phyloP scores from a whole-genome alignment of 257 asterid genomes.

The Schizonepeta tenuifolia region DNA sequence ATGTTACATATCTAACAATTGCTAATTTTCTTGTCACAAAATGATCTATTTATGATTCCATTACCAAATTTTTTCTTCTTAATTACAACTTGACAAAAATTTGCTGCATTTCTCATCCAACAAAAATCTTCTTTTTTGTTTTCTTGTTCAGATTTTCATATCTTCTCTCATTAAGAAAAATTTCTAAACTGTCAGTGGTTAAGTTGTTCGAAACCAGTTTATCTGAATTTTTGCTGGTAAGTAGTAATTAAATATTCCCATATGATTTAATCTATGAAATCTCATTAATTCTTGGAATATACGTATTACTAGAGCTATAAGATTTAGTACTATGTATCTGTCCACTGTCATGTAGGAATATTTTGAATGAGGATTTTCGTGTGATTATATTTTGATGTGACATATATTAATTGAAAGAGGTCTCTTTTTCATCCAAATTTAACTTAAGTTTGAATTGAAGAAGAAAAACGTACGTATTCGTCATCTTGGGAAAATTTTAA shows the following conservation, averaged over 20 bases:
- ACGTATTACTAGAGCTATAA: too few species aligned
- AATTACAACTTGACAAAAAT: conserved; percentile 24
- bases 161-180: conserved; percentile 25
- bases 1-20: conserved; percentile 41
- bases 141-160: conserved; percentile 15
- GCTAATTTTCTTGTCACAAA: background rate
- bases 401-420: too few species aligned
- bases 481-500: too few species aligned
- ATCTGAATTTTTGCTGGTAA: background rate
- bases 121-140: background rate
- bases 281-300: conserved; percentile 16
- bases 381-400: too few species aligned
- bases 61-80: conserved; percentile 13
- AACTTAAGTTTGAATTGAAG: too few species aligned
- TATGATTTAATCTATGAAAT: conserved; percentile 11
- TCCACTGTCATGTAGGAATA: too few species aligned
- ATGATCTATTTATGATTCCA: conserved; percentile 13
- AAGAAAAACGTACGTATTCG: too few species aligned
- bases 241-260: conserved; percentile 3
- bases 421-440: too few species aligned
- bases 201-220: background rate
- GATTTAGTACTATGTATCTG: too few species aligned
- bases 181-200: conserved; percentile 7
- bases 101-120: conserved; percentile 5
- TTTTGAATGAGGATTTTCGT: too few species aligned